phyloP scores from a whole-genome alignment of 352 stramenopile species.

The Pythium myriotylum region DNA sequence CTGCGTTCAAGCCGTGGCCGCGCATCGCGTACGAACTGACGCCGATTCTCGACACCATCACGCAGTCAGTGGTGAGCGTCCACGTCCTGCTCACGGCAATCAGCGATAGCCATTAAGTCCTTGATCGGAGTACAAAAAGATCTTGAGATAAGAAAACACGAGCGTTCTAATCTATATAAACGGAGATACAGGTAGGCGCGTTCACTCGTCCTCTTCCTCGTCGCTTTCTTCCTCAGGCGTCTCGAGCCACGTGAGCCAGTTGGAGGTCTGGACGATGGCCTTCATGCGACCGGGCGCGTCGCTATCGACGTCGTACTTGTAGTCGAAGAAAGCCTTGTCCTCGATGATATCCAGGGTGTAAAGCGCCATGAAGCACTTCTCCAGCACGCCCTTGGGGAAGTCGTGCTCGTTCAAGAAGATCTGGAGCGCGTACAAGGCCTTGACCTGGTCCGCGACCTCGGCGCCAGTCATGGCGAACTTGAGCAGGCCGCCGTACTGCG shows the following conservation, averaged over 20 bases:
- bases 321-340: conserved; percentile 81
- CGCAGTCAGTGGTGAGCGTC: conserved; percentile 53
- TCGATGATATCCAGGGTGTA: conserved; percentile 85
- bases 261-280: conserved; percentile 80
- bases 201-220: conserved; percentile 74
- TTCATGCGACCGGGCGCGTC: conserved; percentile 77
- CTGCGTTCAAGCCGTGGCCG: conserved; percentile 36
- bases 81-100: conserved; percentile 45
- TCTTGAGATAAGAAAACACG: conserved; percentile 5
- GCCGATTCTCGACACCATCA: conserved; percentile 55
- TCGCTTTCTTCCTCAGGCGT: conserved; percentile 73
- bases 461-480: conserved; percentile 52
- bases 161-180: conserved; percentile 28
- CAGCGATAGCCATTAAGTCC: not conserved
- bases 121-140: conserved; percentile 6
- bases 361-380: conserved; percentile 87
- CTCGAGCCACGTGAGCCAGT: conserved; percentile 84
- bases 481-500: conserved; percentile 65
- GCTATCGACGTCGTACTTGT: conserved; percentile 86
- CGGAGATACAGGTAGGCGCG: not conserved
- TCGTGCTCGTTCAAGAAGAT: conserved; percentile 73
- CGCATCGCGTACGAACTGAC: conserved; percentile 55
- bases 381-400: conserved; percentile 77
- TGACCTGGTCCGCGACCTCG: conserved; percentile 65
- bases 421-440: conserved; percentile 78